Evolutionary conservation across 495 filamentous ascomycete species (phyloP).

Genomic region (Annulohypoxylon stygium): DNA sequence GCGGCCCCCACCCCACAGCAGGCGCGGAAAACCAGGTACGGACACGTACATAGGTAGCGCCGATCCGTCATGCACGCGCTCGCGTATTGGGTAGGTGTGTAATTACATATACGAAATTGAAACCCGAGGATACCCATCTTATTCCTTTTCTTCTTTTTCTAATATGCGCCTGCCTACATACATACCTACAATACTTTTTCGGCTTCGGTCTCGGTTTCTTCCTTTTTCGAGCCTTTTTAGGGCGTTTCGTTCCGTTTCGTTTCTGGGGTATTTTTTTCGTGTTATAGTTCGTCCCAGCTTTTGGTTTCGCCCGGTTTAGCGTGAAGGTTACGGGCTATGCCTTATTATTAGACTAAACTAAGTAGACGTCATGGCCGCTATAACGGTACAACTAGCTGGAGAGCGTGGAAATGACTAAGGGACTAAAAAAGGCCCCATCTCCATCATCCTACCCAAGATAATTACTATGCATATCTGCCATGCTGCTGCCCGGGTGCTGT

Average conservation of each 20-base stretch:
- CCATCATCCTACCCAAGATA: slow-evolving; percentile 1
- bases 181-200: neutral
- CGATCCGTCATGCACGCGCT: slow-evolving; percentile 16
- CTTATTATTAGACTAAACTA: no score
- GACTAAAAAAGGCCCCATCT: neutral
- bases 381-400: no score
- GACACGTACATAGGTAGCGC: slow-evolving; percentile 20
- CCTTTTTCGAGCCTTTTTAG: neutral
- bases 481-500: neutral
- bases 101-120: slow-evolving; percentile 14
- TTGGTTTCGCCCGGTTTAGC: no score
- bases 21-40: slow-evolving; percentile 23
- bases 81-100: neutral
- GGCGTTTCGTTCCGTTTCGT: slow-evolving; percentile 2
- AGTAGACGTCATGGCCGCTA: no score
- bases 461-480: neutral
- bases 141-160: neutral
- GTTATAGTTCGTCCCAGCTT: neutral
- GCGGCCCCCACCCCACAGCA: neutral
- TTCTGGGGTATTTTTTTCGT: slow-evolving; percentile 1
- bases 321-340: no score
- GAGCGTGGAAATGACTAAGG: no score
- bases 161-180: neutral
- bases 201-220: neutral
- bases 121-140: neutral